Conservation (phyloP, 2,329 filamentous ascomycete species). For the Thielaviopsis cerberus region DNA sequence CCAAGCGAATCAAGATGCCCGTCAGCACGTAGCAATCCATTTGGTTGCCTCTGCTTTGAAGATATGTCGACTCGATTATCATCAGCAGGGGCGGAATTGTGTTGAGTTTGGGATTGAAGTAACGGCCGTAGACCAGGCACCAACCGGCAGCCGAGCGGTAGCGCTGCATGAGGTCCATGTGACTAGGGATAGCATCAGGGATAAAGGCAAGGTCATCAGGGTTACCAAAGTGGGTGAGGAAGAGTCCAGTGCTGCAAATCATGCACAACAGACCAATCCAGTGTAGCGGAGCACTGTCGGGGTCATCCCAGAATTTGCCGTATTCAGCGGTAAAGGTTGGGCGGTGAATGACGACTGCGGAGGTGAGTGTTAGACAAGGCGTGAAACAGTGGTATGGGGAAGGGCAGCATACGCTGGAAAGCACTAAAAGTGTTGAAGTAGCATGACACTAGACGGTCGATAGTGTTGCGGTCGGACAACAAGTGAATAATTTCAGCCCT, state of each 20-base stretch:
- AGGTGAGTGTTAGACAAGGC: slow-evolving; percentile 7
- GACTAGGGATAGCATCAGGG: slow-evolving; percentile 18
- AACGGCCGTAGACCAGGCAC: slow-evolving; percentile 32
- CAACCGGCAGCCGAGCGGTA: slow-evolving; percentile 33
- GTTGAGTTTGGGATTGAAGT: slow-evolving; percentile 28
- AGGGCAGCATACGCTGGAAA: slow-evolving; percentile 26
- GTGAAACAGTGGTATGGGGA: slow-evolving; percentile 7
- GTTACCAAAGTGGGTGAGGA: slow-evolving; percentile 26
- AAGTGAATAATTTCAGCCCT: slow-evolving; percentile 29
- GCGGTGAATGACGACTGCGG: slow-evolving; percentile 32
- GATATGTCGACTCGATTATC: slow-evolving; percentile 34
- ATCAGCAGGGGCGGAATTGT: slow-evolving; percentile 34
- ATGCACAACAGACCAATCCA: slow-evolving; percentile 35
- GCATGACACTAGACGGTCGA: slow-evolving; percentile 31
- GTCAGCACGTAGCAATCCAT: slow-evolving; percentile 36
- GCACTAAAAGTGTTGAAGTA: slow-evolving; percentile 37
- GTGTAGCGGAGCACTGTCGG: slow-evolving; percentile 21
- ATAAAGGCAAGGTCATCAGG: slow-evolving; percentile 13
- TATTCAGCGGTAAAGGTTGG: slow-evolving; percentile 33
- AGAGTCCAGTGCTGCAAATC: slow-evolving; percentile 25
- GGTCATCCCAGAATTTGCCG: slow-evolving; percentile 29
- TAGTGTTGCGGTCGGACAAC: slow-evolving; percentile 27
- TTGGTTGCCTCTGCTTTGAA: slow-evolving; percentile 31
- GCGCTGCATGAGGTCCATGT: slow-evolving; percentile 20
- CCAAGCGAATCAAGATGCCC: slow-evolving; percentile 31